These are phyloP conservation scores for Hordeum marinum DNA, from an alignment of 176 grass and related monocot species.

Conservation along the genomic window DNA sequence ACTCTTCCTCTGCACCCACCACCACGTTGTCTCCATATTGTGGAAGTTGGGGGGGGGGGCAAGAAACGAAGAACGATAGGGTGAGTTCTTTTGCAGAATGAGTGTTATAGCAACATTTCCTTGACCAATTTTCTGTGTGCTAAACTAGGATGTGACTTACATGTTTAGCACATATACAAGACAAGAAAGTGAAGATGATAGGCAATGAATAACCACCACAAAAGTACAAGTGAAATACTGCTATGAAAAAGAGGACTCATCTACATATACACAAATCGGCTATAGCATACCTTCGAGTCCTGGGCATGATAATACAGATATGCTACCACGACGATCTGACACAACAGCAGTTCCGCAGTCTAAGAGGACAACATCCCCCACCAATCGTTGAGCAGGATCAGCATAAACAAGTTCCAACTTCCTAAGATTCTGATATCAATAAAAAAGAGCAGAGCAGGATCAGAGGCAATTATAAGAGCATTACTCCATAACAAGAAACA, in stretches of 20 bases:
- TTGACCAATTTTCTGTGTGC: too few relatives aligned
- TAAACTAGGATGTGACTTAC: too few relatives aligned
- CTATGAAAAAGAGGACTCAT: neutral
- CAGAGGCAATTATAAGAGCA: conserved; percentile 14
- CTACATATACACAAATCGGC: neutral
- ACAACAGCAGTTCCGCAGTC: conserved; percentile 75
- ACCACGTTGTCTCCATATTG: neutral
- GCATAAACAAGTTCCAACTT: conserved; percentile 80
- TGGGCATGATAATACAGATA: conserved; percentile 83
- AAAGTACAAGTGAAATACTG: neutral
- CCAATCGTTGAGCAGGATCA: conserved; percentile 89
- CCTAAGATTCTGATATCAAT: conserved; percentile 48
- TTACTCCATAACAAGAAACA: neutral
- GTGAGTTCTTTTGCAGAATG: too few relatives aligned
- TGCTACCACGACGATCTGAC: conserved; percentile 87
- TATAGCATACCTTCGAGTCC: conserved; percentile 65
- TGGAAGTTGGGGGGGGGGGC: neutral
- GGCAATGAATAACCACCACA: neutral
- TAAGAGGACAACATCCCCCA: conserved; percentile 87
- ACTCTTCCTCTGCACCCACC: neutral
- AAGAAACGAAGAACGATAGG: conserved; percentile 15
- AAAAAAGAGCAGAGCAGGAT: neutral
- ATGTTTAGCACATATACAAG: neutral
- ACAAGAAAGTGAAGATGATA: neutral
- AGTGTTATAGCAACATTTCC: neutral